Conservation (phyloP, 1,284 basidiomycete genomes). For the Ganoderma boninense region DNA sequence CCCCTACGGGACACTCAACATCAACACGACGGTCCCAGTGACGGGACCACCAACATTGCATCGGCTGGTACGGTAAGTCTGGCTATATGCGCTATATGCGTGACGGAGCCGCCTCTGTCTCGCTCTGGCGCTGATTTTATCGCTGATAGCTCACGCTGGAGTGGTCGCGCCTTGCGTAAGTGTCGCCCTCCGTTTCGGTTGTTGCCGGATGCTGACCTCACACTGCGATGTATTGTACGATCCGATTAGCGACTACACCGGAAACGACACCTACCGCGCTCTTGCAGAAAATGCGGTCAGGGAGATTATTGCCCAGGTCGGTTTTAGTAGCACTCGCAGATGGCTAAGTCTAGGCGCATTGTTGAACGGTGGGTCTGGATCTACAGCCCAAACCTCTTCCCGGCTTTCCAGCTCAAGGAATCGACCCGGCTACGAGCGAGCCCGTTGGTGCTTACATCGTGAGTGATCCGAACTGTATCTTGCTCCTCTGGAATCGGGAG, state of each 20-base stretch:
- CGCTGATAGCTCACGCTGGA: constrained; percentile 51
- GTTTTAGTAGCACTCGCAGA: not conserved
- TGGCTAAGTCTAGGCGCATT: not conserved
- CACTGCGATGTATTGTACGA: not conserved
- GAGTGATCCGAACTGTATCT: constrained; percentile 36
- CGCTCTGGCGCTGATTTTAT: not conserved
- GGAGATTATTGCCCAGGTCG: constrained; percentile 52
- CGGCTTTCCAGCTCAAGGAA: constrained; percentile 57
- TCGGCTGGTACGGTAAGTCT: constrained; percentile 71
- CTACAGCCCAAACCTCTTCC: constrained; percentile 53
- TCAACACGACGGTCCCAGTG: constrained; percentile 52
- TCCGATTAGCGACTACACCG: constrained; percentile 56
- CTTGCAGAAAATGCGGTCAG: constrained; percentile 59
- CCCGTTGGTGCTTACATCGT: constrained; percentile 69
- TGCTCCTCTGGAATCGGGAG: not conserved
- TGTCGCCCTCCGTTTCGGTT: not conserved
- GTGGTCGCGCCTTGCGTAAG: constrained; percentile 50
- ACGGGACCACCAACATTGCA: constrained; percentile 65
- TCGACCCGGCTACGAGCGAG: constrained; percentile 62
- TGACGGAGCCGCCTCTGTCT: not conserved
- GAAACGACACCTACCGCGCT: constrained; percentile 63
- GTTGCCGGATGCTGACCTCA: not conserved
- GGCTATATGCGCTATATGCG: too few relatives aligned
- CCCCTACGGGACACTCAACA: constrained; percentile 63
- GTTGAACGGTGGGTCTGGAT: too few relatives aligned